Evolutionary conservation across 2,329 filamentous ascomycete species (phyloP), one percentile per base, ranked within the genome.

Genomic region (Fusarium nurragi): DNA sequence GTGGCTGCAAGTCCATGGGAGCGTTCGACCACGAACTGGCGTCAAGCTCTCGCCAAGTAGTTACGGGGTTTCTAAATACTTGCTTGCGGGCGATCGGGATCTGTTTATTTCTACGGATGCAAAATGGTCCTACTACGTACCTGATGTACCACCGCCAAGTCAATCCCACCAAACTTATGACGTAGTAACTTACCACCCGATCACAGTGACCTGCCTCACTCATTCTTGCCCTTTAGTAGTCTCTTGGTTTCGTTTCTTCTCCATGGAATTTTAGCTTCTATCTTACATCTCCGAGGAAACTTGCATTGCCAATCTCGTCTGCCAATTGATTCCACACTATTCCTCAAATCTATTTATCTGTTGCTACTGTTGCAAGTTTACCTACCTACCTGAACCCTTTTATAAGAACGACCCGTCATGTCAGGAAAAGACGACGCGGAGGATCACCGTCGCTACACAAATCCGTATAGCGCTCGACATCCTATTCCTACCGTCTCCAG

Each of bases 401-500:
- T 32, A 18, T 32, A 16, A 25, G 8, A 54, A 23, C 43, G 16
- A 65, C 38, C 57, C 55, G 69, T 49, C 60, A 79, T 79, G 77
- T 73, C 77, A 37, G 73, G 73, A 62, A 70, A 68, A 54, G 75
- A 77, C 43, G 77, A 79, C 55, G 68, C 74, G 21, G 76, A 80
- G 19, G 76, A 80, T 21, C 70, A 69, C 22, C 74, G 75, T 40
- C 75, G 77, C 53, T 78, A 79, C 53, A 73, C 75, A 28, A 73
- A 75, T 39, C 80, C 80, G 4, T 82, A 82, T 64, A 80, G 76
- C 47, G 77, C 76, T 32, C 74, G 73, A 12, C 76, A 80, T 60
- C 80, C 79, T 5, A 77, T 83, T 26, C 83, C 83, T 9, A 85
- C 82, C 25, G 76, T 85, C 40, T 79, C 81, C 38, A 79, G 77